Evolutionary conservation across 139 green algal species (phyloP), one percentile per base, ranked within the genome.

Genomic region (Coccomyxa sp.): DNA sequence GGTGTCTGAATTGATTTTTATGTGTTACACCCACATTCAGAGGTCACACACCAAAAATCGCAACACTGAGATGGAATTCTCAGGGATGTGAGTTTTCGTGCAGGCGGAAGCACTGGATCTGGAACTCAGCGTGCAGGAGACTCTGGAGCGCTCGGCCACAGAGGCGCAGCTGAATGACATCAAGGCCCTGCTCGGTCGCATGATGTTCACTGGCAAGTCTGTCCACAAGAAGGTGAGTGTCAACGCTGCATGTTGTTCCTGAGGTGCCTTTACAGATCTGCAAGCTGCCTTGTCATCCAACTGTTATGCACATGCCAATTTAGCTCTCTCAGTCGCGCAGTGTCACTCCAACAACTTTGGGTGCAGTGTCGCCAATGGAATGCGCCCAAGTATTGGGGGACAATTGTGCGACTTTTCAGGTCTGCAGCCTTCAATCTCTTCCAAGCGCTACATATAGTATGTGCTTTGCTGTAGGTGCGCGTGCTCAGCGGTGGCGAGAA

Each of bases 141-240:
- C 97, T 7, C 86, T 99, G 60, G 82, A 92, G 76, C 79, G 90
- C 67, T 93, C 94, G n/a, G 89, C 96, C 13, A 25, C 63, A 11
- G 95, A 97, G 67, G 95, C 92, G 63, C 86, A 93, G 86, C 78
- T 98, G 76, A 93, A 96, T 85, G 95, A 99, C 77, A 92, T 99
- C 77, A 99, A 99, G 91, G 90, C 90, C 51, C 89, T 98, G 80
- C 90, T 98, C 77, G 96, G 95, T 0, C 91, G 93, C 78, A 98
- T 98, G 95, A 88, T 97, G 82, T 99, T 99, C 90, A 95, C 88
- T 76, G 94, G 95, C 9, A 82, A 87, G 0, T 90, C 92, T 31
- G 93, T 98, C 86, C 89, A 98, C 51, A 99, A 98, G 84, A 97
- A 98, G 91, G 96, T 95, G 82, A 7, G 88, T 51, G 38, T 51